These are phyloP conservation scores for Tricholoma hemisulphureum DNA, from an alignment of 768 basidiomycete species.

Conservation along the genomic window DNA sequence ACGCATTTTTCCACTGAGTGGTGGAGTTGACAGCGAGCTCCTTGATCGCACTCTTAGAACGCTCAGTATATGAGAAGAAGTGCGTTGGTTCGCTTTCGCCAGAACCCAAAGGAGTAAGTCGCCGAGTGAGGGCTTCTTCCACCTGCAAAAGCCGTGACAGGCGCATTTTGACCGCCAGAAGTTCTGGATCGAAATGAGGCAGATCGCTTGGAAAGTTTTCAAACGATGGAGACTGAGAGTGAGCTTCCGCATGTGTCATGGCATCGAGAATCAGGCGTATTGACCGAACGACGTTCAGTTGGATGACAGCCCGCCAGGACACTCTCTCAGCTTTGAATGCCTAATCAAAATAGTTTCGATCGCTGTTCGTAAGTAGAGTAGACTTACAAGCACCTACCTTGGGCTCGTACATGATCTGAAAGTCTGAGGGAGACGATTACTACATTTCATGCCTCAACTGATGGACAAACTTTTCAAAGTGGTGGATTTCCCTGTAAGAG, in stretches of 20 bases:
- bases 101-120: conserved; percentile 48
- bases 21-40: conserved; percentile 57
- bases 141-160: conserved; percentile 61
- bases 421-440: conserved; percentile 38
- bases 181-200: conserved; percentile 41
- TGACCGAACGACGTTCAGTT: conserved; percentile 69
- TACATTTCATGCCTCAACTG: background rate
- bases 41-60: conserved; percentile 23
- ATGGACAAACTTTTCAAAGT: conserved; percentile 69
- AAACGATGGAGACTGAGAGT: conserved; percentile 3
- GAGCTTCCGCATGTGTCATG: conserved; percentile 36
- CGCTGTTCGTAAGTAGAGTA: background rate
- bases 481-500: conserved; percentile 67
- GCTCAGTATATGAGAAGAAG: conserved; percentile 24
- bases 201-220: conserved; percentile 21
- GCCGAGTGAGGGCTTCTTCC: conserved; percentile 58
- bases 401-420: conserved; percentile 63
- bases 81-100: conserved; percentile 29
- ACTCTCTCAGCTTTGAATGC: conserved; percentile 58
- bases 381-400: conserved; percentile 36
- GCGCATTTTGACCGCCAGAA: conserved; percentile 54
- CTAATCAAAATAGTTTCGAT: conserved; percentile 24
- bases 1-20: conserved; percentile 49
- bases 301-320: conserved; percentile 67
- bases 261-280: conserved; percentile 62